A percentile compares a stretch with the other conserved stretches of the same genome.
These are phyloP conservation scores for Lycium barbarum DNA, from an alignment of 257 asterid genomes.

Conservation along the genomic window DNA sequence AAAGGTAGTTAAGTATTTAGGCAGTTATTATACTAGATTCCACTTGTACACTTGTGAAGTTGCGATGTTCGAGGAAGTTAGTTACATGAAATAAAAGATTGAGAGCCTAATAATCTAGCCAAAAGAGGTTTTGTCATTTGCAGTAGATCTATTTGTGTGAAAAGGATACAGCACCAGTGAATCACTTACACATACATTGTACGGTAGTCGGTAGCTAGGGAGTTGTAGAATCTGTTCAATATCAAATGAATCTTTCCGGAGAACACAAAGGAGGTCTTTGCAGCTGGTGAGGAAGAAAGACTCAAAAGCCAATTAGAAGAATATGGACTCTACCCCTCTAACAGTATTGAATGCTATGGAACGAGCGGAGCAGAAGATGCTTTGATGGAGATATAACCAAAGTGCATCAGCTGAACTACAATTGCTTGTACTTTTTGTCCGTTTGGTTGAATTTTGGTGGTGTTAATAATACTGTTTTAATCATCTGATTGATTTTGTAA, in stretches of 20 bases:
- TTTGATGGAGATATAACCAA: neutral
- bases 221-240: too few species aligned
- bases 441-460: neutral
- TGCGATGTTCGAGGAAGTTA: neutral
- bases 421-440: neutral
- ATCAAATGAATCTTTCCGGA: too few species aligned
- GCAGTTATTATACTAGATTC: neutral
- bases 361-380: neutral
- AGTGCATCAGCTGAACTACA: neutral
- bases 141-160: too few species aligned
- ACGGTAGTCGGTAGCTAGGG: too few species aligned
- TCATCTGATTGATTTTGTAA: neutral
- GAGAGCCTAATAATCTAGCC: neutral
- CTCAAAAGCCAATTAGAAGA: too few species aligned
- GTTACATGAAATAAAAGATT: neutral
- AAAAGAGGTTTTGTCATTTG: too few species aligned
- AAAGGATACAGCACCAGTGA: too few species aligned
- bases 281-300: too few species aligned
- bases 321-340: neutral
- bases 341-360: neutral
- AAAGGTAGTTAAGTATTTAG: neutral
- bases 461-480: too few species aligned
- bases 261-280: too few species aligned
- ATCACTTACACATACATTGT: too few species aligned
- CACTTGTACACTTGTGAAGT: neutral